These are phyloP conservation scores for Pleurotus tuoliensis DNA, from an alignment of 768 basidiomycete genomes.

Conservation along the genomic window DNA sequence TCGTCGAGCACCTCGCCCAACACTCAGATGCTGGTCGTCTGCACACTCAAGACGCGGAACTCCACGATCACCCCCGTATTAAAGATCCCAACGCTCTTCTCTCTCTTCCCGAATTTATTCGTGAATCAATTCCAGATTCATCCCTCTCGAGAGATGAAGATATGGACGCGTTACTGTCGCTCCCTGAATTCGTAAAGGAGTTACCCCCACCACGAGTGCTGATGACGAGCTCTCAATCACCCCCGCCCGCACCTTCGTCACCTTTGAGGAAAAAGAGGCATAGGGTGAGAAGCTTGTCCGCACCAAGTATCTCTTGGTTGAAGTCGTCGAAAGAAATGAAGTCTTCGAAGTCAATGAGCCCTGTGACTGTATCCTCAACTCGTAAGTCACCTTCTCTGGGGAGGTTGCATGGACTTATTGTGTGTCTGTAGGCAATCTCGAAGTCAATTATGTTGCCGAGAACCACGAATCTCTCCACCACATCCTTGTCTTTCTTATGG, in stretches of 20 bases:
- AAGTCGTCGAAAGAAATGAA: constrained; percentile 26
- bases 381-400: background rate
- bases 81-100: constrained; percentile 52
- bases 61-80: constrained; percentile 29
- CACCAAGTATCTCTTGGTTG: constrained; percentile 59
- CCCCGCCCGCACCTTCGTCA: constrained; percentile 14
- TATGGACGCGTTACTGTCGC: constrained; percentile 45
- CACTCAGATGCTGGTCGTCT: constrained; percentile 75
- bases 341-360: constrained; percentile 12
- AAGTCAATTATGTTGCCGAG: constrained; percentile 58
- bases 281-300: constrained; percentile 52
- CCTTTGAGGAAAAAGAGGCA: constrained; percentile 28
- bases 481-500: constrained; percentile 69
- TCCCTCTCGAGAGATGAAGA: constrained; percentile 25
- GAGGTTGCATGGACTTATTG: constrained; percentile 1
- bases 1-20: constrained; percentile 68
- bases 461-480: constrained; percentile 84
- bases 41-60: constrained; percentile 73
- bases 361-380: constrained; percentile 12
- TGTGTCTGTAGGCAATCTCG: constrained; percentile 29
- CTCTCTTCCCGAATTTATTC: constrained; percentile 61
- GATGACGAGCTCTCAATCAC: constrained; percentile 9
- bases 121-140: constrained; percentile 41
- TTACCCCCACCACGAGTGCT: constrained; percentile 28
- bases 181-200: constrained; percentile 61